A percentile compares a stretch with the other conserved stretches of the same genome.
These are phyloP conservation scores for Phytophthora syringae DNA, from an alignment of 352 stramenopile species.

Conservation along the genomic window DNA sequence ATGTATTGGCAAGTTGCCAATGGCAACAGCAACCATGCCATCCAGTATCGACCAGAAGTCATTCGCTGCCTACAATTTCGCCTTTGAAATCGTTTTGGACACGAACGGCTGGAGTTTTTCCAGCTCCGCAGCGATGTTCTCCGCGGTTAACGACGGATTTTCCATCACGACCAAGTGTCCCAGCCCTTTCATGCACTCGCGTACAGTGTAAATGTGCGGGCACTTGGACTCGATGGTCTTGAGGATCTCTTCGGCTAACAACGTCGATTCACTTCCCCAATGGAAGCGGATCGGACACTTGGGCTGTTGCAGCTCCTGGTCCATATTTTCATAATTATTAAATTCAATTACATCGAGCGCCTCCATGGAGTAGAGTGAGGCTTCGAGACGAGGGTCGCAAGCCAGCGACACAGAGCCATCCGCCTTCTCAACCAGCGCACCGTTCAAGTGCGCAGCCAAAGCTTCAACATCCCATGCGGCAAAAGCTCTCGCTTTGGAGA, in stretches of 20 bases:
- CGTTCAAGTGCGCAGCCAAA: constrained; percentile 27
- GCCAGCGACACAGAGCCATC: constrained; percentile 35
- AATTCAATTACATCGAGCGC: constrained; percentile 33
- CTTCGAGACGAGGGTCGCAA: constrained; percentile 45
- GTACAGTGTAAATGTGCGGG: constrained; percentile 51
- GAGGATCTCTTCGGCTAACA: constrained; percentile 43
- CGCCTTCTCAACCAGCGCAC: constrained; percentile 18
- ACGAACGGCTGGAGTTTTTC: constrained; percentile 22
- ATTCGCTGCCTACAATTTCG: constrained; percentile 20
- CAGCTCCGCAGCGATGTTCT: constrained; percentile 42
- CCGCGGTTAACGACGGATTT: constrained; percentile 35
- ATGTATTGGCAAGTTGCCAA: too few species aligned
- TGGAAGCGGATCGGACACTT: constrained; percentile 46
- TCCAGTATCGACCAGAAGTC: too few species aligned
- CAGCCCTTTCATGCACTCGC: constrained; percentile 32
- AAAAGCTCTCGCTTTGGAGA: constrained; percentile 17
- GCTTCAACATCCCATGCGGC: constrained; percentile 31
- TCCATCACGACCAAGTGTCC: constrained; percentile 58
- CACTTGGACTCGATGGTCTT: constrained; percentile 30
- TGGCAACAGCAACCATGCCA: too few species aligned
- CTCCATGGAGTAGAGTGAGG: constrained; percentile 44
- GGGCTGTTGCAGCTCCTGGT: constrained; percentile 31
- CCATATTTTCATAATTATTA: too few species aligned
- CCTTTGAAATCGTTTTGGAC: not conserved
- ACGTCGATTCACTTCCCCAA: constrained; percentile 40